Base-by-base conservation (phyloP, 305 asterid genomes). In the Solanum chacoense region DNA sequence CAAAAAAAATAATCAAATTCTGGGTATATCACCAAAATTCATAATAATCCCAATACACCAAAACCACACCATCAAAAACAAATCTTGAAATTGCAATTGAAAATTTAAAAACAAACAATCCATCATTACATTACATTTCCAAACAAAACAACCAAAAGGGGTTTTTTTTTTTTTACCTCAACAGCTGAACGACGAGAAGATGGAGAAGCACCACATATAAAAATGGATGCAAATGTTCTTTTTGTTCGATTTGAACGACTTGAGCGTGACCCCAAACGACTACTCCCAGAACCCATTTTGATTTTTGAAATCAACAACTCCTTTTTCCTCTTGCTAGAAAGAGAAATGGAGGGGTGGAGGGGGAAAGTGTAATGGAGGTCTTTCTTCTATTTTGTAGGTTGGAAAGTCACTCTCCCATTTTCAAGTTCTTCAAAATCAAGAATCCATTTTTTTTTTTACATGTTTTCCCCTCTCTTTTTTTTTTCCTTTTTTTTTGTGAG, bases 161-260 rank as follows among this genome's bases (percentile, higher is more conserved):
- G 32, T 11, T 36, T 1, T 5, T 3, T 11, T 35, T n/a, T 20
- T 20, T 35, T 76, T 77, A 63, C 78, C 88, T 85, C 63, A 35
- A 83, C 3, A 22, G 29, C 73, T 83, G 73, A 29, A 22, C 73
- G 38, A 67, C 74, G 74, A 11, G 74, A 67, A 29, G 87, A 83
- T 14, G 93, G 26, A 6, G 83, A 72, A 59, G 91, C 90, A 14
- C 93, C 93, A 65, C 93, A 92, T 35, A 92, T 38, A 45, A 90
- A 88, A 75, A 92, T 31, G 35, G 92, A 90, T 38, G 89, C 78
- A 31, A 90, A 24, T 85, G 65, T 29, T 85, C 89, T 89, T 80
- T 88, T 92, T 88, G 87, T 88, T 63, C 81, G 50, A 76, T 78
- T 87, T 81, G 91, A 74, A 9, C 83, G 89, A 88, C 85, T 75